phyloP scores from a whole-genome alignment of 768 basidiomycete species.

The Pleurotus eryngii region DNA sequence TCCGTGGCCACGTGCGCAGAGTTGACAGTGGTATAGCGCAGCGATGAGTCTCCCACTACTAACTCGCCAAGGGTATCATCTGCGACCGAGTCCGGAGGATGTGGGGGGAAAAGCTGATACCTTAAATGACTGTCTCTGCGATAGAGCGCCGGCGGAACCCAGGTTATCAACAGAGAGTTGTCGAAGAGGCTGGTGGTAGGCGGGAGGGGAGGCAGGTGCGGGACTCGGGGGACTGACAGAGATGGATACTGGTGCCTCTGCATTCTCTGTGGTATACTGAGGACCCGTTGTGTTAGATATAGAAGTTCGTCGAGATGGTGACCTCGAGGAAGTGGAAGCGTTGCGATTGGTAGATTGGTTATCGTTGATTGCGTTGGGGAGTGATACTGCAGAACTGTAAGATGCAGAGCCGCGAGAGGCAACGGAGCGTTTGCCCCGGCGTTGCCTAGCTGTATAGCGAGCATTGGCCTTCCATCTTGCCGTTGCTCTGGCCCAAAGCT shows the following conservation, averaged over 20 bases:
- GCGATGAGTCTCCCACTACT: background rate
- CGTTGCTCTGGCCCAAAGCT: constrained; percentile 61
- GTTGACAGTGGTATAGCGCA: constrained; percentile 25
- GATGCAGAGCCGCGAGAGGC: constrained; percentile 19
- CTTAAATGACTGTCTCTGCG: constrained; percentile 13
- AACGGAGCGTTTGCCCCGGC: constrained; percentile 42
- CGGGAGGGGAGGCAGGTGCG: constrained; percentile 33
- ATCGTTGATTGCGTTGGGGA: constrained; percentile 9
- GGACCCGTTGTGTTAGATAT: constrained; percentile 14
- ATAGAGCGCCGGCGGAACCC: constrained; percentile 1
- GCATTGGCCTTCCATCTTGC: constrained; percentile 68
- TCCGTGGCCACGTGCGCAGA: constrained; percentile 65
- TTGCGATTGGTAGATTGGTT: constrained; percentile 8
- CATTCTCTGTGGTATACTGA: constrained; percentile 9
- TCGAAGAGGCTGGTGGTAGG: constrained; percentile 37
- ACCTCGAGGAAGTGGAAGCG: constrained; percentile 15
- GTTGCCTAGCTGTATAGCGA: constrained; percentile 56
- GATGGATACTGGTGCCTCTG: constrained; percentile 11
- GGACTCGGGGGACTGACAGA: constrained; percentile 17
- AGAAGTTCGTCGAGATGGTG: constrained; percentile 29
- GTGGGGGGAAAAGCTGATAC: constrained; percentile 13
- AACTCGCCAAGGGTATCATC: background rate
- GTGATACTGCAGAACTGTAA: constrained; percentile 22
- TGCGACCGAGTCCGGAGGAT: background rate
- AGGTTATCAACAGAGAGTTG: constrained; percentile 6